phyloP scores from a whole-genome alignment of 495 filamentous ascomycete genomes.

The Sphaerosporella brunnea region DNA sequence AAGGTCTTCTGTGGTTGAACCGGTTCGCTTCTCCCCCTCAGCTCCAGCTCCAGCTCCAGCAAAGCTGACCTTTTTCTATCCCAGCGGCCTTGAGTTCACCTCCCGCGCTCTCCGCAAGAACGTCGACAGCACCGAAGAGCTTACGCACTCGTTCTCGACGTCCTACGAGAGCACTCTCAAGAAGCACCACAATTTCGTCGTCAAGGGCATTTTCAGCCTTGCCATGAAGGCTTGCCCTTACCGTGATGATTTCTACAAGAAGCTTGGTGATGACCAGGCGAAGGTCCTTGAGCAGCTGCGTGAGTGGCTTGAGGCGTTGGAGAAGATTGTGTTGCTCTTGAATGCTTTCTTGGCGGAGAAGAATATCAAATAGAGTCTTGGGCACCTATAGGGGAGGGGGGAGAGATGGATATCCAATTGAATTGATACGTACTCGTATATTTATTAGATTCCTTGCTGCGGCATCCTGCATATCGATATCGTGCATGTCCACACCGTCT shows the following conservation, averaged over 20 bases:
- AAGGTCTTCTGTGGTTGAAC: conserved; percentile 79
- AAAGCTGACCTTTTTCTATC: conserved; percentile 1
- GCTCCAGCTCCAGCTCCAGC: conserved; percentile 2
- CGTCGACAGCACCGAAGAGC: conserved; percentile 47
- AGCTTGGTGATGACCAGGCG: conserved; percentile 51
- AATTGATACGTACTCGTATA: too few relatives aligned
- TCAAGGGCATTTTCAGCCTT: conserved; percentile 76
- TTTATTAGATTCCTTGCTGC: too few relatives aligned
- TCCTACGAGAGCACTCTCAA: conserved; percentile 78
- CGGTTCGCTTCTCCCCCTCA: conserved; percentile 45
- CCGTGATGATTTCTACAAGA: conserved; percentile 73
- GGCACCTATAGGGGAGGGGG: too few relatives aligned
- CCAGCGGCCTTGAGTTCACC: conserved; percentile 41
- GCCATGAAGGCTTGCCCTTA: conserved; percentile 89
- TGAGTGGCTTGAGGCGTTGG: conserved; percentile 54
- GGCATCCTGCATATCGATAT: too few relatives aligned
- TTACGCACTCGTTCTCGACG: conserved; percentile 64
- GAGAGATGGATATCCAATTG: too few relatives aligned
- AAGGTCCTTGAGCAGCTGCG: conserved; percentile 44
- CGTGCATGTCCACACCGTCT: too few relatives aligned
- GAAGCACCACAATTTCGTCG: conserved; percentile 67
- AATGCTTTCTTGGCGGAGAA: not conserved
- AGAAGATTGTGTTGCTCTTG: conserved; percentile 55
- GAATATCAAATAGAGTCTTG: too few relatives aligned
- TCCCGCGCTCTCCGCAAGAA: conserved; percentile 65